Evolutionary conservation across 192 early-diverging fungal species (phyloP), one percentile per base, ranked within the genome.

Genomic region (Coemansia sp.): DNA sequence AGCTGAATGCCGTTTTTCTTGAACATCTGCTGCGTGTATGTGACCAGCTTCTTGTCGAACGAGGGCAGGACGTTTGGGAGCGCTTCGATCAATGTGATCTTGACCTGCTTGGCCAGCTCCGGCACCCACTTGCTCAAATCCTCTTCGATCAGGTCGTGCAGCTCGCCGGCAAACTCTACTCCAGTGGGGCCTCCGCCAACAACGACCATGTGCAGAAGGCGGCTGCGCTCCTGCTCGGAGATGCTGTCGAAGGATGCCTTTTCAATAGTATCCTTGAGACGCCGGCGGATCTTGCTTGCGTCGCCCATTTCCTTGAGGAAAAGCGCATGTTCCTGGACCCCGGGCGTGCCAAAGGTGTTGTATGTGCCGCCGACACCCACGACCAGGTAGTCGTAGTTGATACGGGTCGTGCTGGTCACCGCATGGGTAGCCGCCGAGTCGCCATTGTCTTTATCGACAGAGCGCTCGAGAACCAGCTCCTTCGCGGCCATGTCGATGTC

Each of bases 171-270:
- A 48, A 85, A 88, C 67, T 90, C 89, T 19, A 89, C 75, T 20
- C 89, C 88, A 1, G 93, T 95, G 4, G 93, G 91, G 1, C 93
- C 93, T 29, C 92, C 94, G 9, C 94, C 94, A 6, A 94, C 90
- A 4, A 93, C 85, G 1, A 87, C 91, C 66, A 95, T 90, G 62
- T 93, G 91, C 50, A 95, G 62, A 46, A 88, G 61, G 4, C 83
- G 73, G 19, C 79, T 72, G 60, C 83, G 80, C 67, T 93, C 86
- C 56, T 90, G 71, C 2, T 84, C 81, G 0, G 86, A 82, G 6
- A 85, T 58, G 20, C 75, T 75, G 58, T 83, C 86, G 55, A 91
- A 88, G 35, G 83, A 78, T 2, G 94, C 94, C 20, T 83, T 75
- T 58, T 93, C 91, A 75, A 92, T 86, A 23, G 89, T 87, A 71